Evolutionary conservation across 257 asterid species (phyloP).

Genomic region (Scutellaria barbata): DNA sequence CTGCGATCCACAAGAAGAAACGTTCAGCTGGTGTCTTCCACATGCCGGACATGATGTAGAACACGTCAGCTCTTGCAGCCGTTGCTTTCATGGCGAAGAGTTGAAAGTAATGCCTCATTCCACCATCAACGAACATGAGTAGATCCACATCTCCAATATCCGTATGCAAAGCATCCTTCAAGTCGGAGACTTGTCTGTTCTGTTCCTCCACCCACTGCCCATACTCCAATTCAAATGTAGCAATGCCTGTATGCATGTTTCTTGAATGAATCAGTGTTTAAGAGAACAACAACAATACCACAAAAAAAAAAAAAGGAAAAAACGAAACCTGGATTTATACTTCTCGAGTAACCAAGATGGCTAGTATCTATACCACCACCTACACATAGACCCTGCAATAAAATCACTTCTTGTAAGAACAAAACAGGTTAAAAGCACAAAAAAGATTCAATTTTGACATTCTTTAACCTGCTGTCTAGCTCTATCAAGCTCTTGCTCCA

Average conservation of each 20-base stretch:
- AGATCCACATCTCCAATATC: conserved; percentile 63
- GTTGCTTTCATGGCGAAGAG: conserved; percentile 82
- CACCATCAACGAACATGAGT: conserved; percentile 52
- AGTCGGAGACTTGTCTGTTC: conserved; percentile 53
- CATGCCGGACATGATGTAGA: conserved; percentile 78
- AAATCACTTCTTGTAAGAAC: neutral
- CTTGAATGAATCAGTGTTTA: neutral
- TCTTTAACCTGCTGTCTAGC: conserved; percentile 60
- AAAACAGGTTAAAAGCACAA: conserved; percentile 13
- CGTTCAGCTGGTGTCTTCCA: conserved; percentile 91
- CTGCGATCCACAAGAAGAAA: conserved; percentile 91
- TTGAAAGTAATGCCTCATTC: conserved; percentile 66
- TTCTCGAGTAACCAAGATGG: conserved; percentile 55
- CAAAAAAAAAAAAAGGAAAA: too few relatives aligned
- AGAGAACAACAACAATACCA: too few relatives aligned
- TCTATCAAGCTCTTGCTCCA: conserved; percentile 76
- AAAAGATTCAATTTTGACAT: neutral
- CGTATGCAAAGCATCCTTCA: conserved; percentile 64
- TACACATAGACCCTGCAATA: conserved; percentile 51
- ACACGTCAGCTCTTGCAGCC: conserved; percentile 79
- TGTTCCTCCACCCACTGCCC: conserved; percentile 85
- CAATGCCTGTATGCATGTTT: conserved; percentile 33
- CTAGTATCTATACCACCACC: conserved; percentile 60
- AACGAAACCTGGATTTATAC: conserved; percentile 57
- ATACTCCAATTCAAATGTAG: conserved; percentile 73